Percentiles rank a stretch among this genome's conserved stretches.
Conservation (phyloP, 2,329 filamentous ascomycete genomes). For the Penicillium janthinellum region DNA sequence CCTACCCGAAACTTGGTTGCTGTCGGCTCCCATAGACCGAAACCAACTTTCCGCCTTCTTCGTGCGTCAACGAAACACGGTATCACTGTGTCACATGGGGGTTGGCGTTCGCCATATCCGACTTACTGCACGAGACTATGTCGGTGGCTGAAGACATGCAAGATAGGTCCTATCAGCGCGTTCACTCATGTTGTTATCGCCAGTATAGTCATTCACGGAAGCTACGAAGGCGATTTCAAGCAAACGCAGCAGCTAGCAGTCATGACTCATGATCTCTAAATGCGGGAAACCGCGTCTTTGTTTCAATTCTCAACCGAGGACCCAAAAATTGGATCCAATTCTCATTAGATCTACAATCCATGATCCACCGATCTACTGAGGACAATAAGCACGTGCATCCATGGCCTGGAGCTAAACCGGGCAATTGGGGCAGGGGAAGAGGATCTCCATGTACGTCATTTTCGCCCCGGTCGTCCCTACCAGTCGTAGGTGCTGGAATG, state of each 20-base stretch:
- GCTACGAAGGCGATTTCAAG: background rate
- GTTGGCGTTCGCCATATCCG: background rate
- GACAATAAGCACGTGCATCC: background rate
- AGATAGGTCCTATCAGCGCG: background rate
- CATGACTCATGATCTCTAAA: background rate
- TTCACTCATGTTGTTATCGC: background rate
- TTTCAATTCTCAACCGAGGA: background rate
- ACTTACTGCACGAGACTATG: background rate
- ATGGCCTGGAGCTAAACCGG: background rate
- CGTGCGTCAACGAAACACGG: background rate
- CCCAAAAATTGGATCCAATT: too few species aligned
- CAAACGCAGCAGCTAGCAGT: background rate
- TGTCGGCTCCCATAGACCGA: background rate
- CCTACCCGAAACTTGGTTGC: background rate
- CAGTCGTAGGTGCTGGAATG: background rate
- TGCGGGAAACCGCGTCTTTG: background rate
- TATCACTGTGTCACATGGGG: background rate
- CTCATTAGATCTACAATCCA: background rate
- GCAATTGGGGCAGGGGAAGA: background rate
- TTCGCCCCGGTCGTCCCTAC: background rate
- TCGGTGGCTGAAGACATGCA: background rate
- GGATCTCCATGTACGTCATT: background rate
- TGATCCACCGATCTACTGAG: background rate
- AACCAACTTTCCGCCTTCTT: background rate
- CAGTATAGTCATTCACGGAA: background rate